A percentile compares a stretch with the other conserved stretches of the same genome.
Evolutionary conservation across 2,329 filamentous ascomycete genomes (phyloP).

Genomic region (Pseudopithomyces maydicus): DNA sequence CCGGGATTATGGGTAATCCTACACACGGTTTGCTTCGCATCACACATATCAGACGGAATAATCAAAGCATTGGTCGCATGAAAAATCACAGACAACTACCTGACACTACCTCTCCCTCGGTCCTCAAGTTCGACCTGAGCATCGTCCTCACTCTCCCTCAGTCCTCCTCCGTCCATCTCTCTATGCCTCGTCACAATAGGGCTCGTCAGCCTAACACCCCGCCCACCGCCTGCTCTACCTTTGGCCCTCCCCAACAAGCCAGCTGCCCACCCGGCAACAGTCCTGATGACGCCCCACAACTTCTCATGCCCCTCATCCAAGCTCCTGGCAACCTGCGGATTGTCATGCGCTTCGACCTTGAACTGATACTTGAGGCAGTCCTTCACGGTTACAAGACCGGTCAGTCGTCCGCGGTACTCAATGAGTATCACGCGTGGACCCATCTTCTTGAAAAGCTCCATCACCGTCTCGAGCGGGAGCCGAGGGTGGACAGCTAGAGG

Average conservation of each 20-base stretch:
- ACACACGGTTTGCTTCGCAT: too few species aligned
- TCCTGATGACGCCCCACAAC: constrained; percentile 26
- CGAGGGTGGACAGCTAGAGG: constrained; percentile 90
- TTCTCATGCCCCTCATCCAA: constrained; percentile 39
- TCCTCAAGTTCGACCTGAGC: constrained; percentile 30
- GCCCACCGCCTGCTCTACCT: constrained; percentile 18
- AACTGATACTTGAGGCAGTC: constrained; percentile 98
- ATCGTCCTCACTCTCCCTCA: constrained; percentile 14
- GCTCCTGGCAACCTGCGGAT: constrained; percentile 49
- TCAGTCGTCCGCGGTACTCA: constrained; percentile 83
- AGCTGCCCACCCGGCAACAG: constrained; percentile 25
- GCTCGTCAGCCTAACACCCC: constrained; percentile 33
- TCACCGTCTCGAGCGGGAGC: constrained; percentile 91
- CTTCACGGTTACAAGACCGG: constrained; percentile 91
- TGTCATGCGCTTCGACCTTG: constrained; percentile 87
- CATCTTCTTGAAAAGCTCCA: constrained; percentile 99
- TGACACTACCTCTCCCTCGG: constrained; percentile 16
- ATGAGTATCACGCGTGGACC: constrained; percentile 91
- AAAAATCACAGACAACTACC: constrained; percentile 2
- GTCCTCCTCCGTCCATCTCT: constrained; percentile 13
- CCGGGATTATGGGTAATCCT: too few species aligned
- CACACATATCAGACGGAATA: neutral
- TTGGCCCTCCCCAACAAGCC: constrained; percentile 21
- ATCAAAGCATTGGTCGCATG: neutral
- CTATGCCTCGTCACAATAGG: constrained; percentile 17